Base-by-base conservation (phyloP, 2,329 filamentous ascomycete genomes). In the Xylariaceae sp. region DNA sequence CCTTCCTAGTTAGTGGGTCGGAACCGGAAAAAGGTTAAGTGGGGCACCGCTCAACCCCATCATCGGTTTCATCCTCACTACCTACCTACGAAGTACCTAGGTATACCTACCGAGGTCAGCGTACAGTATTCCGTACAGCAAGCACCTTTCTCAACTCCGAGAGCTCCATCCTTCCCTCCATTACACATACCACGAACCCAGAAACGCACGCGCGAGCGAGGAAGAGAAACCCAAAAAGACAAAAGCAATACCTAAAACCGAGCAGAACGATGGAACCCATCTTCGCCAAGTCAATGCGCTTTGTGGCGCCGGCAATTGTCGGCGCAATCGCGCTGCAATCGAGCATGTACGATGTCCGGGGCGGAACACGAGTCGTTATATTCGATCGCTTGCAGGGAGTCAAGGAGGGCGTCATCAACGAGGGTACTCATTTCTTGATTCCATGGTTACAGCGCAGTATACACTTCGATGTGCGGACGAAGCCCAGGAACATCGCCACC, bases 361-460 rank as follows among this genome's bases (percentile, higher is more conserved):
- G 94, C 70, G 94, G 94, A 66, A 87, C 87, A 60, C 85, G 94
- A 68, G 94, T 94, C 58, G 92, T 99, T 75, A 99, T 99, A 78
- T 99, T 99, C 79, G 95, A 99, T 79, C 82, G 94, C 61, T 63
- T 97, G 64, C 81, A 85, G 47, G 94, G 94, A 76, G 94, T 99
- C 62, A 92, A 95, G 79, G 92, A 99, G 64, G 76, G 81, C 47
- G 94, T 99, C 53, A 78, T 94, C 67, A 96, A 91, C 73, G 94
- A 99, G 77, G 94, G 94, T 68, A 99, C 94, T 52, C 94, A 99
- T 73, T 96, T 99, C 73, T 78, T 99, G 51, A 74, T 99, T 36
- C 94, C 94, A 7, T 99, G 94, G 94, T 76, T 99, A 71, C 94
- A 99, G 75, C 87, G 85, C 74, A 89, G 87, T 66, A 91, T 99